A percentile compares a stretch with the other conserved stretches of the same genome.
Conservation (phyloP, 2,329 filamentous ascomycete species). For the Calonectria honghensis region DNA sequence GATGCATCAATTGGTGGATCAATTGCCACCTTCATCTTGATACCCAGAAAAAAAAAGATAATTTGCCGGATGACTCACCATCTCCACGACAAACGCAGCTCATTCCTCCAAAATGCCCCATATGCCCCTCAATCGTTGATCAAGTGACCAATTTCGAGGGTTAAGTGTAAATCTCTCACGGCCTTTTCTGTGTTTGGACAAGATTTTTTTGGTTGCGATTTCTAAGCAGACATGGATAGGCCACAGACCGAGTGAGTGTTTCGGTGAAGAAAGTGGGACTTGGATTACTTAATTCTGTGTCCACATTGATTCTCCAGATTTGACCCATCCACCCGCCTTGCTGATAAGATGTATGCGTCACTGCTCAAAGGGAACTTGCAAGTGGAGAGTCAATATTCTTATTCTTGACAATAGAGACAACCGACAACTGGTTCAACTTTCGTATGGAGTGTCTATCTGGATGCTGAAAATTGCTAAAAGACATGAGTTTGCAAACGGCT, state of each 20-base stretch:
- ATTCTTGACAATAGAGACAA: neutral
- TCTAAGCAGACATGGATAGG: neutral
- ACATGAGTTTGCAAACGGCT: neutral
- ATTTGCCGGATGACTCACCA: constrained; percentile 7
- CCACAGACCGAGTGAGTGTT: neutral
- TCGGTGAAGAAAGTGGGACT: constrained; percentile 1
- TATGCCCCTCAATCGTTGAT: neutral
- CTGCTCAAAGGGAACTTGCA: neutral
- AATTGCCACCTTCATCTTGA: neutral
- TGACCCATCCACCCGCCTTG: neutral
- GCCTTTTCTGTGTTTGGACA: no score
- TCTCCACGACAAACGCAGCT: neutral
- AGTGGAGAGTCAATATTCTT: neutral
- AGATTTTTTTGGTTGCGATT: neutral
- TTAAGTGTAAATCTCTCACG: neutral
- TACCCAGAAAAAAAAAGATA: neutral
- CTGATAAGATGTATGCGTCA: neutral
- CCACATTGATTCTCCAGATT: neutral
- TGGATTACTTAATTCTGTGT: neutral
- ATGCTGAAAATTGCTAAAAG: neutral
- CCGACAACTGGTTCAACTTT: neutral
- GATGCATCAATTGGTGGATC: neutral
- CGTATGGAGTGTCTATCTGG: neutral
- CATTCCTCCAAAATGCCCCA: neutral
- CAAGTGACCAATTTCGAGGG: neutral